Percentiles rank a stretch among this genome's conserved stretches.
Conservation (phyloP, 2,329 filamentous ascomycete species). For the Diaporthe vexans region DNA sequence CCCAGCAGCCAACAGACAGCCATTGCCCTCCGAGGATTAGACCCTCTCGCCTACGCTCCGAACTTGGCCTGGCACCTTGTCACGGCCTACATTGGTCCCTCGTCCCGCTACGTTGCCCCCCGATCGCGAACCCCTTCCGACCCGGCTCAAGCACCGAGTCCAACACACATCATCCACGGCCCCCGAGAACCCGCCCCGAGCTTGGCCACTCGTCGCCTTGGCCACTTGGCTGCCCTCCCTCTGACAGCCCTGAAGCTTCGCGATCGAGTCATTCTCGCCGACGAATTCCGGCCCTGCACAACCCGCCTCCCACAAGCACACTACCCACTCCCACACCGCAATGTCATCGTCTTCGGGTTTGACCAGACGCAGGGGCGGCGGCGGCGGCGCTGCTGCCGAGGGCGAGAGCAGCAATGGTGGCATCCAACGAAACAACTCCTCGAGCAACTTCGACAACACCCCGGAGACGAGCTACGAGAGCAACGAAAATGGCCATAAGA, state of each 20-base stretch:
- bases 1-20: constrained; percentile 21
- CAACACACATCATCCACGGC: constrained; percentile 14
- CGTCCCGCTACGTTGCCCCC: constrained; percentile 13
- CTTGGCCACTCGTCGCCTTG: constrained; percentile 1
- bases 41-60: constrained; percentile 8
- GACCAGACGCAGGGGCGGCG: constrained; percentile 78
- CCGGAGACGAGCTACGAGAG: constrained; percentile 90
- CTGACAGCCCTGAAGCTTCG: constrained; percentile 13
- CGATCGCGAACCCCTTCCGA: constrained; percentile 22
- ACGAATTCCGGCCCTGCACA: constrained; percentile 10
- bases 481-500: constrained; percentile 97
- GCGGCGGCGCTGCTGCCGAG: constrained; percentile 63
- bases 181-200: constrained; percentile 16
- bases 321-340: constrained; percentile 24
- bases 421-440: constrained; percentile 69
- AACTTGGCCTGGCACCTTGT: constrained; percentile 7
- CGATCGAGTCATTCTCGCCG: constrained; percentile 9
- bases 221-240: not conserved
- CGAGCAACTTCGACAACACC: constrained; percentile 66
- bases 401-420: constrained; percentile 68
- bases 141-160: constrained; percentile 19
- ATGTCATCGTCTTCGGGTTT: constrained; percentile 64
- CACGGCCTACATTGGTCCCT: constrained; percentile 6
- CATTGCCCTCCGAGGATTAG: constrained; percentile 10
- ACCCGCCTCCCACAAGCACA: not conserved